phyloP scores from a whole-genome alignment of 257 asterid species.

The Orobanche coerulescens region DNA sequence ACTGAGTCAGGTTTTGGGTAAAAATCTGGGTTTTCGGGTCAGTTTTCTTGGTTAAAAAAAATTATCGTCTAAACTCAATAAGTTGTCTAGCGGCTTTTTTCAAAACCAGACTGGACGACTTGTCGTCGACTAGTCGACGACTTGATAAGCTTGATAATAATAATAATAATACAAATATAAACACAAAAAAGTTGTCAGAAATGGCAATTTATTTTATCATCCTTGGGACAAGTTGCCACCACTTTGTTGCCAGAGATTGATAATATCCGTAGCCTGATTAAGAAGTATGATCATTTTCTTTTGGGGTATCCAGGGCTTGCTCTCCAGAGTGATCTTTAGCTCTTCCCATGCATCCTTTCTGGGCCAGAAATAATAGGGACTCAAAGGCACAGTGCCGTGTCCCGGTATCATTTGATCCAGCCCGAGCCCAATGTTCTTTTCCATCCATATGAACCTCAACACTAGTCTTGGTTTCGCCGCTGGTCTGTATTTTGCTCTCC shows the following conservation, averaged over 20 bases:
- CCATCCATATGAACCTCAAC: constrained; percentile 58
- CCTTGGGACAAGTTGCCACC: constrained; percentile 42
- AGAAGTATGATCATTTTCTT: constrained; percentile 59
- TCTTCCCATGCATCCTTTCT: constrained; percentile 44
- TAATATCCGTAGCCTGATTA: constrained; percentile 53
- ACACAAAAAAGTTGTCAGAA: background rate
- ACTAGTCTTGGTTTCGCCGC: constrained; percentile 34
- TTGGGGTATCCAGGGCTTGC: constrained; percentile 41
- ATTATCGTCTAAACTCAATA: no score
- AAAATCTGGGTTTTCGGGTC: no score
- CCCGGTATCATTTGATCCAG: constrained; percentile 42
- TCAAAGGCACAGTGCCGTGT: constrained; percentile 39
- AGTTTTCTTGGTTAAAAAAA: no score
- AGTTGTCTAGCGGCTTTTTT: no score
- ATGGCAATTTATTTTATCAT: background rate
- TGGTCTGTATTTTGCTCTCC: constrained; percentile 19
- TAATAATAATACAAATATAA: no score
- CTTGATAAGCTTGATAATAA: no score
- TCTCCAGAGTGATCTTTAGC: constrained; percentile 29
- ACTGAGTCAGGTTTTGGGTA: no score
- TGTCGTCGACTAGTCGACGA: no score
- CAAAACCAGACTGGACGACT: no score
- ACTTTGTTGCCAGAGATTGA: constrained; percentile 64
- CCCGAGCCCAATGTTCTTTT: constrained; percentile 51
- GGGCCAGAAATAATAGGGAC: constrained; percentile 41